These are phyloP conservation scores for Tetrapisispora namnaoensis DNA, from an alignment of 805 yeast genomes.

Conservation along the genomic window DNA sequence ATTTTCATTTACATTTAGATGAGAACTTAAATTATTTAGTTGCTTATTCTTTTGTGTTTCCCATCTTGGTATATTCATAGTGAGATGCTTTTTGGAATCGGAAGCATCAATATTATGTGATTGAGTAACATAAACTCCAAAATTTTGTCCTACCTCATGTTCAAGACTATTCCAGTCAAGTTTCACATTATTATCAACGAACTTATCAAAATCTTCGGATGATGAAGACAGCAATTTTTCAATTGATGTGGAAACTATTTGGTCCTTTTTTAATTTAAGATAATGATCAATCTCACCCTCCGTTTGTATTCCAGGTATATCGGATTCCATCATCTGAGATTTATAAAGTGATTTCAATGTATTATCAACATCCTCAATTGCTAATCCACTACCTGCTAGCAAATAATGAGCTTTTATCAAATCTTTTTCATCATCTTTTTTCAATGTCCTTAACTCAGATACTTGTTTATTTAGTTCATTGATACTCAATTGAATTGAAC, in stretches of 20 bases:
- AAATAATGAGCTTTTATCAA: slow-evolving; percentile 77
- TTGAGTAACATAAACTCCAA: slow-evolving; percentile 44
- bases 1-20: slow-evolving; percentile 36
- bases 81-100: slow-evolving; percentile 6
- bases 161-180: slow-evolving; percentile 80
- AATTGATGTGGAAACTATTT: slow-evolving; percentile 69
- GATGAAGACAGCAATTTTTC: slow-evolving; percentile 69
- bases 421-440: slow-evolving; percentile 21
- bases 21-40: slow-evolving; percentile 26
- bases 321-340: slow-evolving; percentile 30
- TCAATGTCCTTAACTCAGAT: slow-evolving; percentile 41
- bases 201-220: slow-evolving; percentile 72
- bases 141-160: slow-evolving; percentile 59
- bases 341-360: slow-evolving; percentile 38
- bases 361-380: slow-evolving; percentile 70
- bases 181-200: slow-evolving; percentile 59
- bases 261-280: slow-evolving; percentile 55
- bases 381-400: slow-evolving; percentile 79
- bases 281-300: slow-evolving; percentile 3
- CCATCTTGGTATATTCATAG: slow-evolving; percentile 3
- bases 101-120: slow-evolving; percentile 6
- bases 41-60: background rate
- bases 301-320: slow-evolving; percentile 7
- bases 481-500: slow-evolving; percentile 71
- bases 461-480: slow-evolving; percentile 69